A percentile compares a stretch with the other conserved stretches of the same genome.
phyloP scores from a whole-genome alignment of 352 stramenopile genomes.

The Aphanomyces invadans region DNA sequence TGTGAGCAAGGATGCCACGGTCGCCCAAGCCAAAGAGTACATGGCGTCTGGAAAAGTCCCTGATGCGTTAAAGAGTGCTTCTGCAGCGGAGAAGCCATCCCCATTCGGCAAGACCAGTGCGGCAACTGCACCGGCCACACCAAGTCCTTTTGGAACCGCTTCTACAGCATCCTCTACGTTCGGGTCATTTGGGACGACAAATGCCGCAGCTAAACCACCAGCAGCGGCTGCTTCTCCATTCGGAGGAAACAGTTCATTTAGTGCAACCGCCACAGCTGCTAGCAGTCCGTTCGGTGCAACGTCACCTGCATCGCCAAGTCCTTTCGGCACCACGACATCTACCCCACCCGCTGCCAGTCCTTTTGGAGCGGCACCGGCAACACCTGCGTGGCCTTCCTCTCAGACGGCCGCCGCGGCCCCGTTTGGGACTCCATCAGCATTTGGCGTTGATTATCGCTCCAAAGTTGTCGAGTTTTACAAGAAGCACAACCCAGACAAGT shows the following conservation, averaged over 20 bases:
- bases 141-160: slow-evolving; percentile 3
- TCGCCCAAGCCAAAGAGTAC: slow-evolving; percentile 4
- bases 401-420: slow-evolving; percentile 26
- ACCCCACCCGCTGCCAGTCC: slow-evolving; percentile 26
- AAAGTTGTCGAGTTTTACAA: slow-evolving; percentile 85
- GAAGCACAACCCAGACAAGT: slow-evolving; percentile 85
- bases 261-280: background rate
- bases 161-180: too few species aligned
- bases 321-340: slow-evolving; percentile 22
- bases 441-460: slow-evolving; percentile 36
- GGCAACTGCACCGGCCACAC: background rate
- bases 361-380: slow-evolving; percentile 30
- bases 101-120: too few species aligned
- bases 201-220: too few species aligned
- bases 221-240: slow-evolving; percentile 27
- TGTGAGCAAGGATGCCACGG: background rate
- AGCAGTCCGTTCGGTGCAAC: slow-evolving; percentile 7
- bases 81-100: too few species aligned
- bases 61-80: background rate
- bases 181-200: too few species aligned
- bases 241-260: slow-evolving; percentile 6
- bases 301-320: slow-evolving; percentile 1
- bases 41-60: background rate
- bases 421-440: slow-evolving; percentile 35
- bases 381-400: slow-evolving; percentile 19